Conservation (phyloP, 2,329 filamentous ascomycete species). For the Fusarium virguliforme region DNA sequence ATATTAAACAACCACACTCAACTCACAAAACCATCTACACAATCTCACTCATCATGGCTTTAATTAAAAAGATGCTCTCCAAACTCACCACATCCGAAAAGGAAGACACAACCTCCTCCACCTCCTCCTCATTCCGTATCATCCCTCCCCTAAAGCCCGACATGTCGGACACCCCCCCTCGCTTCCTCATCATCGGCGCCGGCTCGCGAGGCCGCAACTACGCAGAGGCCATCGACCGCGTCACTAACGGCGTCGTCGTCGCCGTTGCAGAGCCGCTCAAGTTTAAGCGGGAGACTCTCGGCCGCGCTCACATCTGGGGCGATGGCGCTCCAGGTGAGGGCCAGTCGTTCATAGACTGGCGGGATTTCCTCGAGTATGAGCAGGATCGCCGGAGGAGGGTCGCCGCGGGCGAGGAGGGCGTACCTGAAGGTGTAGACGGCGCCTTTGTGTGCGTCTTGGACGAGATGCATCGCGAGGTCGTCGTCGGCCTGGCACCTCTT, state of each 20-base stretch:
- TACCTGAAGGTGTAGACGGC: conserved; percentile 73
- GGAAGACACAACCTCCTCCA: conserved; percentile 4
- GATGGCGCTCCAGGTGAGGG: conserved; percentile 66
- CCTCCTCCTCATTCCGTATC: conserved; percentile 42
- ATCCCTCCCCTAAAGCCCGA: conserved; percentile 60
- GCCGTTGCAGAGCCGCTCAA: conserved; percentile 86
- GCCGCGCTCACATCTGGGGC: conserved; percentile 81
- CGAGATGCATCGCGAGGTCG: conserved; percentile 87
- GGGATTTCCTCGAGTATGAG: conserved; percentile 83
- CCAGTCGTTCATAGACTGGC: conserved; percentile 82
- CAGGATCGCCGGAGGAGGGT: conserved; percentile 69
- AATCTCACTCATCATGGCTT: conserved; percentile 37
- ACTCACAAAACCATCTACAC: not conserved
- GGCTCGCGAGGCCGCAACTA: conserved; percentile 85
- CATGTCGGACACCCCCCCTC: conserved; percentile 68
- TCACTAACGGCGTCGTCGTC: conserved; percentile 78
- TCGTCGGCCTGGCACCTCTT: conserved; percentile 80
- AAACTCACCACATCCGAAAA: conserved; percentile 37
- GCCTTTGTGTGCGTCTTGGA: conserved; percentile 82
- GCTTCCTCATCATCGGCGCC: conserved; percentile 86
- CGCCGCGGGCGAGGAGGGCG: conserved; percentile 63
- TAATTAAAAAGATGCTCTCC: conserved; percentile 41
- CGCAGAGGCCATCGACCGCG: conserved; percentile 76
- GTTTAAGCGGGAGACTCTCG: conserved; percentile 83
- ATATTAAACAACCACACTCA: not conserved